Conservation (phyloP, 2,329 filamentous ascomycete genomes). For the Chrysoporthe cubensis region DNA sequence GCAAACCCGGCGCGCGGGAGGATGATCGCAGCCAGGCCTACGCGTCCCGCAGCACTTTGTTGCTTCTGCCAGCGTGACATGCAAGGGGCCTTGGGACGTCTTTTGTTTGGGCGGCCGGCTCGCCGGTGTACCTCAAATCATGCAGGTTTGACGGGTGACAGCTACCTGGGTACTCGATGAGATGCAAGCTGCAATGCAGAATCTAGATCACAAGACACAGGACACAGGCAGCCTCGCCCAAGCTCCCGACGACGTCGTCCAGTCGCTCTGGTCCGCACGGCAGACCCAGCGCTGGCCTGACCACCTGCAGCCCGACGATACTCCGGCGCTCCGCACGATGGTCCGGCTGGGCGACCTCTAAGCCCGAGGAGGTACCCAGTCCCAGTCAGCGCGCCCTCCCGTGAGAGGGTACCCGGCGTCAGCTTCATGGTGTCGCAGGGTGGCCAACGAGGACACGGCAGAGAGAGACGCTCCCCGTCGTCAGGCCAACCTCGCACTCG, state of each 20-base stretch:
- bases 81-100: slow-evolving; percentile 4
- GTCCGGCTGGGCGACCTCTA: no score
- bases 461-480: background rate
- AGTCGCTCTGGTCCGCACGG: background rate
- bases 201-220: slow-evolving; percentile 16
- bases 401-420: no score
- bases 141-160: slow-evolving; percentile 30
- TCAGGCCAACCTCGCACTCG: background rate
- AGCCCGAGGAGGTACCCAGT: no score
- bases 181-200: slow-evolving; percentile 28
- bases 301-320: no score
- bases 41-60: slow-evolving; percentile 13
- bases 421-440: no score
- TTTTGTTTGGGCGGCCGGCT: slow-evolving; percentile 6
- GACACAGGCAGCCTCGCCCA: slow-evolving; percentile 5
- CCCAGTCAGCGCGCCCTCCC: no score
- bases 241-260: background rate
- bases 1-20: no score
- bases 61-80: slow-evolving; percentile 16
- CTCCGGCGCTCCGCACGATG: no score
- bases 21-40: background rate
- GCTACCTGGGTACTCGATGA: slow-evolving; percentile 11
- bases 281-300: no score
- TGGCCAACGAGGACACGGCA: no score
- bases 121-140: slow-evolving; percentile 18